phyloP scores from a whole-genome alignment of 192 early-diverging fungal genomes.

The Radiomyces spectabilis region DNA sequence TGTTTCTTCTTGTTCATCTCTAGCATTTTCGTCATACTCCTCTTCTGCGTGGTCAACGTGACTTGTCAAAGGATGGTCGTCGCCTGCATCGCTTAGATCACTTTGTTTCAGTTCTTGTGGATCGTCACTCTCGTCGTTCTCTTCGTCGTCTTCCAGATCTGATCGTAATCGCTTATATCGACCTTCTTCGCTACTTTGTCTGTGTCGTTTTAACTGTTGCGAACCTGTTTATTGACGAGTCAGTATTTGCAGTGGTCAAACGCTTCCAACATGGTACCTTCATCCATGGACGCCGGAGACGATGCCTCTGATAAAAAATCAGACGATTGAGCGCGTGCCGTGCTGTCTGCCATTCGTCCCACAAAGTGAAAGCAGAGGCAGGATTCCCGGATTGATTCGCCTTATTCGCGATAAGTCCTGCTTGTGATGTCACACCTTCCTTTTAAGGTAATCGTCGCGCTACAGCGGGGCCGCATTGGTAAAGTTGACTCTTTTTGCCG shows the following conservation, averaged over 20 bases:
- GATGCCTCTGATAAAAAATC: conserved; percentile 12
- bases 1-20: conserved; percentile 20
- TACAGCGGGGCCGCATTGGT: no score
- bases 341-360: conserved; percentile 11
- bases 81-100: conserved; percentile 13
- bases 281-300: conserved; percentile 14
- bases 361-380: no score
- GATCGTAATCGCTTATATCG: conserved; percentile 4
- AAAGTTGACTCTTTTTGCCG: no score
- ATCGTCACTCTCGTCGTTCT: conserved; percentile 6
- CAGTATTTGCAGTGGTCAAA: not conserved
- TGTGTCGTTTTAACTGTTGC: conserved; percentile 3
- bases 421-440: no score
- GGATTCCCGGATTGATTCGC: no score
- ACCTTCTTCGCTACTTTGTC: conserved; percentile 8
- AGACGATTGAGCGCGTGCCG: conserved; percentile 1
- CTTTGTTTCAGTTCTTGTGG: not conserved
- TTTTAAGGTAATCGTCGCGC: no score
- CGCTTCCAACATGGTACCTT: not conserved
- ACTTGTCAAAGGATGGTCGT: no score
- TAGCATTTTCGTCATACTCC: conserved; percentile 26
- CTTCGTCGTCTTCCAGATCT: not conserved
- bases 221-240: not conserved
- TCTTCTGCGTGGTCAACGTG: conserved; percentile 12
- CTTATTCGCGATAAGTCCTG: no score